These are phyloP conservation scores for Saccharum hybrid DNA, from an alignment of 202 grass and related monocot species.

Conservation along the genomic window DNA sequence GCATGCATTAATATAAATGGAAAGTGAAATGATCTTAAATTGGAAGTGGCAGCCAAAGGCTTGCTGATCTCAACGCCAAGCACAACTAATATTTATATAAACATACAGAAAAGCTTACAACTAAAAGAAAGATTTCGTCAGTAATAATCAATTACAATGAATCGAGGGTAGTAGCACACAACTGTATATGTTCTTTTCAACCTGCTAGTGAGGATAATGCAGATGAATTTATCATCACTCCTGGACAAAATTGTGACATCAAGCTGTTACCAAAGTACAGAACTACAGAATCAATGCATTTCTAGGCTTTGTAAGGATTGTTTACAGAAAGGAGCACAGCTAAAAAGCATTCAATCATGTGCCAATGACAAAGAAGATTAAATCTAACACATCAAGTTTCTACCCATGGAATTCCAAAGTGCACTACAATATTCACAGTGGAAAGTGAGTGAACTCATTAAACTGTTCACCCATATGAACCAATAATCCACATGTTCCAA, in stretches of 20 bases:
- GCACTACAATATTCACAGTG: neutral
- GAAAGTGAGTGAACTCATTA: neutral
- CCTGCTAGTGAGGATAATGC: neutral
- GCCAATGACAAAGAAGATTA: neutral
- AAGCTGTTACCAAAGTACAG: constrained; percentile 15
- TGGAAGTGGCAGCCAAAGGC: neutral
- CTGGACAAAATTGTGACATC: neutral
- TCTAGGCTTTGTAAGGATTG: constrained; percentile 15
- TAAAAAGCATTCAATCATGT: neutral
- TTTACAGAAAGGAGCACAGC: constrained; percentile 27
- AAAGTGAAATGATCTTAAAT: constrained; percentile 35
- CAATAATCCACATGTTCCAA: neutral
- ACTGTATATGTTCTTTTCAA: neutral
- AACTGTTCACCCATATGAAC: constrained; percentile 7
- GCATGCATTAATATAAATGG: constrained; percentile 23
- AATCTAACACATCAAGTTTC: constrained; percentile 1
- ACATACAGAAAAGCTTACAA: constrained; percentile 24
- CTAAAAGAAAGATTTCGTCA: constrained; percentile 10
- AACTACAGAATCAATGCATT: constrained; percentile 12
- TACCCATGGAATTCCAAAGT: neutral
- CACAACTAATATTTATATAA: neutral
- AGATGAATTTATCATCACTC: constrained; percentile 7
- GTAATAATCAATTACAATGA: constrained; percentile 11
- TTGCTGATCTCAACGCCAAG: constrained; percentile 26
- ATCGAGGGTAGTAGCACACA: constrained; percentile 22